Percentiles rank a stretch among this genome's conserved stretches.
phyloP scores from a whole-genome alignment of 2,329 filamentous ascomycete genomes.

The Pseudogymnoascus sp. region DNA sequence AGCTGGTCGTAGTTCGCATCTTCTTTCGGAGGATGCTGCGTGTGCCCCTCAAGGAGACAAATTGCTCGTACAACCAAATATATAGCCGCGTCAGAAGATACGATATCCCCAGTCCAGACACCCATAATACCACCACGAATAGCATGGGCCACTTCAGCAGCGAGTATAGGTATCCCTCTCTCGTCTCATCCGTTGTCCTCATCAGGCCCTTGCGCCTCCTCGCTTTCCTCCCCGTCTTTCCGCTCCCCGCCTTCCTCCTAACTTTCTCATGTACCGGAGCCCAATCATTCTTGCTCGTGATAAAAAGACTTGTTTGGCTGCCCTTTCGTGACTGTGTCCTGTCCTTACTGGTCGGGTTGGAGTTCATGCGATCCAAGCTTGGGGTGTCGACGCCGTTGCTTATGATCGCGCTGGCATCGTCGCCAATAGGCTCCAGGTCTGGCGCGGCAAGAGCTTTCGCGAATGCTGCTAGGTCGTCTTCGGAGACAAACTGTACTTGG shows the following conservation, averaged over 20 bases:
- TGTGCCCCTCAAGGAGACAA: constrained; percentile 78
- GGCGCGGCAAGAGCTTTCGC: constrained; percentile 74
- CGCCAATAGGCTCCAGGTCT: constrained; percentile 58
- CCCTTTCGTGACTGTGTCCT: not conserved
- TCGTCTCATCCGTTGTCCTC: constrained; percentile 77
- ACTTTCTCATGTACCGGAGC: constrained; percentile 73
- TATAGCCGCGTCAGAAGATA: constrained; percentile 82
- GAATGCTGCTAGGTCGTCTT: constrained; percentile 69
- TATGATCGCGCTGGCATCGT: constrained; percentile 32
- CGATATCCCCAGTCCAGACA: constrained; percentile 60
- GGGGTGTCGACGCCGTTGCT: constrained; percentile 1
- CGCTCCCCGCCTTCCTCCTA: constrained; percentile 28
- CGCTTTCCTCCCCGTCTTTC: constrained; percentile 30
- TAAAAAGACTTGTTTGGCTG: constrained; percentile 41
- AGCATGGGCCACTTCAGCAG: constrained; percentile 90
- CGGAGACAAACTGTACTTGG: constrained; percentile 66
- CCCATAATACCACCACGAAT: constrained; percentile 70
- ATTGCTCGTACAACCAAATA: constrained; percentile 87
- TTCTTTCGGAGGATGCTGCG: constrained; percentile 62
- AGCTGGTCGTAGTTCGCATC: constrained; percentile 64
- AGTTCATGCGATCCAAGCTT: constrained; percentile 2
- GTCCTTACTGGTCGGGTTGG: not conserved
- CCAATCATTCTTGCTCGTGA: constrained; percentile 94
- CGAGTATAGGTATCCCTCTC: constrained; percentile 85
- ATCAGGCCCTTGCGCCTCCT: constrained; percentile 34